Evolutionary conservation across 2,329 filamentous ascomycete species (phyloP).

Genomic region (Trichoderma koningiopsis): DNA sequence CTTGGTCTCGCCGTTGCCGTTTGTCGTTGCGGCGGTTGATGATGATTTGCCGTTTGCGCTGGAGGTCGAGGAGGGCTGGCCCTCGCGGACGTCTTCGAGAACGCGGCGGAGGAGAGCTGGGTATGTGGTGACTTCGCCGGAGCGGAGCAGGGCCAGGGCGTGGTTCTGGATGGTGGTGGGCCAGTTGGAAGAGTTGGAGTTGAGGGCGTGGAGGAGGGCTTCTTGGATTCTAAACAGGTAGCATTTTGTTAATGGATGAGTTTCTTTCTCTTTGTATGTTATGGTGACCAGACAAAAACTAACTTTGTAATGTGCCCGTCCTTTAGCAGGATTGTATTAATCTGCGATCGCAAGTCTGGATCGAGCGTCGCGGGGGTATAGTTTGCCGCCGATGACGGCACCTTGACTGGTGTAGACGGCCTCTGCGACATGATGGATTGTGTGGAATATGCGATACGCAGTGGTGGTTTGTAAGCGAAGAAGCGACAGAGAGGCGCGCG

Average conservation of each 20-base stretch:
- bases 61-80: constrained; percentile 39
- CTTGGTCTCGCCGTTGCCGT: constrained; percentile 37
- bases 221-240: constrained; percentile 60
- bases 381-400: constrained; percentile 59
- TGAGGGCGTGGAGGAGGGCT: constrained; percentile 61
- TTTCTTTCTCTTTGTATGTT: not conserved
- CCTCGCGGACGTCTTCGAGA: constrained; percentile 62
- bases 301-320: constrained; percentile 64
- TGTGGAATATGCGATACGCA: not conserved
- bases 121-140: constrained; percentile 61
- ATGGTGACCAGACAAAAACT: constrained; percentile 25
- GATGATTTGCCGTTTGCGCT: constrained; percentile 38
- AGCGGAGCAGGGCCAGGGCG: constrained; percentile 62
- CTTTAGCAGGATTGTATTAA: constrained; percentile 60
- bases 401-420: constrained; percentile 60
- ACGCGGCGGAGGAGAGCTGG: constrained; percentile 62
- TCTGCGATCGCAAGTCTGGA: constrained; percentile 62
- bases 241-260: not conserved
- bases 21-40: constrained; percentile 32
- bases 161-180: constrained; percentile 61
- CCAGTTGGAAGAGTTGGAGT: constrained; percentile 64
- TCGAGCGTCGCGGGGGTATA: constrained; percentile 64
- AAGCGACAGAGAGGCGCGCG: not conserved
- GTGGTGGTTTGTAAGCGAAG: not conserved
- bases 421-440: constrained; percentile 45